Base-by-base conservation (phyloP, 768 basidiomycete genomes). In the Fibroporia radiculosa region DNA sequence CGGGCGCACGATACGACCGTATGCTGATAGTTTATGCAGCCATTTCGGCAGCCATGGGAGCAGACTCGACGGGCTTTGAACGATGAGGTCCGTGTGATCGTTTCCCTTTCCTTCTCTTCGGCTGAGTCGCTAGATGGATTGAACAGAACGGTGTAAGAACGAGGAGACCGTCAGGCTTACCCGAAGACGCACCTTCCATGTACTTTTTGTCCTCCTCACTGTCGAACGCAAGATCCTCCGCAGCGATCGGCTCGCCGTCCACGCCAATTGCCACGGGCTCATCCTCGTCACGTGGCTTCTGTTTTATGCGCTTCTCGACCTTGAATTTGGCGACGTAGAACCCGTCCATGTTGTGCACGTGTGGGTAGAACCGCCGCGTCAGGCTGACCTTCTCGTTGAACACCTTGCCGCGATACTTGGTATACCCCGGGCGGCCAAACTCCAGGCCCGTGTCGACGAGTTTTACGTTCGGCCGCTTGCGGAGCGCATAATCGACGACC, bases 261-360 rank as follows among this genome's bases (percentile, higher is more conserved):
- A 14, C 47, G n/a, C 40, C 59, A 12, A 64, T 65, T 23, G 56
- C 52, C 14, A 47, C 62, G 47, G 50, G 51, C 43, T 50, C 33
- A 4, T 42, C 50, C 24, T 63, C 67, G 26, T 58, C 62, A 6
- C 62, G 62, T 29, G 55, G 59, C 44, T 56, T 58, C 27, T 46
- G 57, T 67, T 86, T 93, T 38, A 67, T 60, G 48, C 83, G 74
- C 65, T 80, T 88, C 61, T 80, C 84, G n/a, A 98, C 83, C 65
- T 88, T 93, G 75, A 99, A 90, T 65, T 98, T 98, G 48, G 95
- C 95, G 44, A 98, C 93, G 63, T 77, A 99, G 75, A 99, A 99
- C 4, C 96, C 96, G 62, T 99, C 96, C 93, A 98, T 96, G 66
- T 99, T 99, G 68, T 97, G 93, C 56, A 96, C 93, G 64, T 97